Evolutionary conservation across 139 green algal species (phyloP), one percentile per base, ranked within the genome.

Genomic region (Haematococcus sp.): DNA sequence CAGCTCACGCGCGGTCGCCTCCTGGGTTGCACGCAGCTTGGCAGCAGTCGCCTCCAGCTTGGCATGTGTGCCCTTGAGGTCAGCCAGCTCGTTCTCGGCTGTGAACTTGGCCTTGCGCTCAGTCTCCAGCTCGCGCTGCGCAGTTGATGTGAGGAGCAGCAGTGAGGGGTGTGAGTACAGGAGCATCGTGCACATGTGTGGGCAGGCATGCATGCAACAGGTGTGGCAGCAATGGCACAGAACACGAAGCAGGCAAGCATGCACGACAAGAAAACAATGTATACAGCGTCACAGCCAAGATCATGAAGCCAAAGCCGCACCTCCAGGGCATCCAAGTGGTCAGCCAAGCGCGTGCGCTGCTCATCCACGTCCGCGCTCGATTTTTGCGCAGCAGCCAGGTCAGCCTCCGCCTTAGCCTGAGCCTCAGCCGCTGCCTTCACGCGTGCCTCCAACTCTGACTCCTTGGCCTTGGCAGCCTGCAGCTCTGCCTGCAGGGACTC

Each of bases 41-140:
- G 27, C 44, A 3, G 34, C 46, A 2, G 66, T 72, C 1, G 44
- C 46, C 43, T 72, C 66, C 66, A 72, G 66, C 66, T 72, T 72
- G 22, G 17, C 66, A 44, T 61, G 35, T 1, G 66, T 63, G 40
- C 46, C 44, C 44, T 44, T 25, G 20, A 72, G 25, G 25, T 72
- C 40, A 7, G 66, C 34, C 66, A 72, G 46, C 66, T 72, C 66
- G 1, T 1, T 27, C 43, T 72, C 66, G 2, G 46, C 66, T 20
- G 15, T 35, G 28, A 63, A 63, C 66, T 72, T 61, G 43, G 66
- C 66, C 15, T 35, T 58, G 11, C 46, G 27, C 20, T 46, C 27
- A 13, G 16, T 44, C 15, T 61, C 44, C 33, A 72, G 44, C 66
- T 72, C 66, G 44, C 2, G 4, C 66, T 72, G 44, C 35, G 40